Percentiles rank a stretch among this genome's conserved stretches.
These are phyloP conservation scores for Chaetomium sp. DNA, from an alignment of 2,329 filamentous ascomycete genomes.

Conservation along the genomic window DNA sequence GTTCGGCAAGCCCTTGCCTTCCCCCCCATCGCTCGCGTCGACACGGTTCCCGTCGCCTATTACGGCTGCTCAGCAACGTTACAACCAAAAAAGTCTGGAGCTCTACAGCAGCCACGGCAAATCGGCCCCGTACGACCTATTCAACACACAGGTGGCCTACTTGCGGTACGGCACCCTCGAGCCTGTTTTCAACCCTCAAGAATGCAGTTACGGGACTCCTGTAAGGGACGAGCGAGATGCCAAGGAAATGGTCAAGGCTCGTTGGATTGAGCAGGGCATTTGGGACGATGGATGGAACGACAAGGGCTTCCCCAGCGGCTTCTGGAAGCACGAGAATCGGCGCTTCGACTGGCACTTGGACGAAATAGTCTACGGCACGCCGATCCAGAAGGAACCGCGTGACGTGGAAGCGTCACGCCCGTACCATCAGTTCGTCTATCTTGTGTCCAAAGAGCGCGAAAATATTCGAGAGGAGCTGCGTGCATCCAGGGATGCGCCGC, in stretches of 20 bases:
- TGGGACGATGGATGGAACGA: not conserved
- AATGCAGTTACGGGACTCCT: not conserved
- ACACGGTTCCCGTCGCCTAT: not conserved
- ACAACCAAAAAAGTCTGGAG: not conserved
- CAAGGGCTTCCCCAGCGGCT: not conserved
- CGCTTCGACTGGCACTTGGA: not conserved
- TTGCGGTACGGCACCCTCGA: not conserved
- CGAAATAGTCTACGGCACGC: too few species aligned
- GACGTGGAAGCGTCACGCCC: not conserved
- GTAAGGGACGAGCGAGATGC: not conserved
- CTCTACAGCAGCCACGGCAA: not conserved
- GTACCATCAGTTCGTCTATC: not conserved
- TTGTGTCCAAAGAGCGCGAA: not conserved
- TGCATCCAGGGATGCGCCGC: not conserved
- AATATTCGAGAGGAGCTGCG: not conserved
- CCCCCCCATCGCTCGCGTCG: too few species aligned
- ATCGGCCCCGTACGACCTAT: not conserved
- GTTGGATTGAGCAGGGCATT: constrained; percentile 1
- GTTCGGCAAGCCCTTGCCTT: not conserved
- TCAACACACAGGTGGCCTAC: not conserved
- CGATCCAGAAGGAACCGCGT: too few species aligned
- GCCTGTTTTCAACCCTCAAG: too few species aligned
- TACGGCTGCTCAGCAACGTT: not conserved
- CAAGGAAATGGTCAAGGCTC: not conserved
- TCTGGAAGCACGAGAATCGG: constrained; percentile 1